These are phyloP conservation scores for Akanthomyces lecanii DNA, from an alignment of 2,329 filamentous ascomycete genomes.

Conservation along the genomic window DNA sequence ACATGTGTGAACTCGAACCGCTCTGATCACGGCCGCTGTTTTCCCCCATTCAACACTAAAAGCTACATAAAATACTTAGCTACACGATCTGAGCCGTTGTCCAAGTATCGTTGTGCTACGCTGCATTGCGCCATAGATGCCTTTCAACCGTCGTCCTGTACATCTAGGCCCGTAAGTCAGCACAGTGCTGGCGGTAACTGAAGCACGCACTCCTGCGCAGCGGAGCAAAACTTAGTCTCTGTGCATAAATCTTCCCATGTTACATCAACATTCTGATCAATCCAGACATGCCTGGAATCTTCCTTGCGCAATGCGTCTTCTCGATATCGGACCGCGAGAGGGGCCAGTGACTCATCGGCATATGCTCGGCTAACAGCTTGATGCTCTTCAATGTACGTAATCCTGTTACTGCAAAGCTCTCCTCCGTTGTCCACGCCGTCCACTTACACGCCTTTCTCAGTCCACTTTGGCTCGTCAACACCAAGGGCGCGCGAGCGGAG, in stretches of 20 bases:
- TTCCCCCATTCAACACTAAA: too few species aligned
- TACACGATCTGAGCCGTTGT: too few species aligned
- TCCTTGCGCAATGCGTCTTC: neutral
- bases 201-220: too few species aligned
- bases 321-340: neutral
- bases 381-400: accelerated
- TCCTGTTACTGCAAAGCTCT: neutral
- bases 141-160: too few species aligned
- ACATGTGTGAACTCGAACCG: neutral
- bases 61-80: too few species aligned
- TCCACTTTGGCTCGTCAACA: constrained; percentile 7
- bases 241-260: neutral
- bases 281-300: neutral
- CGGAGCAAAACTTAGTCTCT: neutral
- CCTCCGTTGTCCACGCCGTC: neutral
- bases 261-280: too few species aligned
- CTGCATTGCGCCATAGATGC: too few species aligned
- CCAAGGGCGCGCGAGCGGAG: constrained; percentile 14
- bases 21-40: neutral
- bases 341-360: neutral
- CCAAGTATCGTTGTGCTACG: too few species aligned
- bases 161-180: neutral
- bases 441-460: constrained; percentile 1
- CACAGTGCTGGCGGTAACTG: too few species aligned
- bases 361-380: neutral